Percentiles rank a stretch among this genome's conserved stretches.
phyloP scores from a whole-genome alignment of 441 rosid species.

The Kokia cookei region DNA sequence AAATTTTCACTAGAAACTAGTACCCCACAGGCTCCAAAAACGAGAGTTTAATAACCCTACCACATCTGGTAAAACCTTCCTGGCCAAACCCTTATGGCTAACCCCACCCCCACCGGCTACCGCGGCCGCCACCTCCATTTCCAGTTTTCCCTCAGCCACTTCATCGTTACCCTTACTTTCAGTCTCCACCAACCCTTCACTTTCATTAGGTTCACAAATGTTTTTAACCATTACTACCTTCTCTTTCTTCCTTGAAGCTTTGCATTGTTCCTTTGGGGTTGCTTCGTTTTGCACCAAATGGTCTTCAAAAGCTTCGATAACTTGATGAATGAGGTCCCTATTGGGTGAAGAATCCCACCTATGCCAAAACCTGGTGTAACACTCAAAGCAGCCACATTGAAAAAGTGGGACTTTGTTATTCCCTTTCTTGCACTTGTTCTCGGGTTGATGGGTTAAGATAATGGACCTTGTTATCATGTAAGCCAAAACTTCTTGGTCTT shows the following conservation, averaged over 20 bases:
- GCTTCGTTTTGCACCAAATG: constrained; percentile 5
- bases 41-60: constrained; percentile 14
- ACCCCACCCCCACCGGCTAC: not conserved
- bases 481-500: constrained; percentile 16
- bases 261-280: not conserved
- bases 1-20: not conserved
- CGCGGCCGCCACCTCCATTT: not conserved
- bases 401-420: not conserved
- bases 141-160: not conserved
- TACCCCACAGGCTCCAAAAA: constrained; percentile 12
- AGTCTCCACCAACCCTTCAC: not conserved
- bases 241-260: not conserved
- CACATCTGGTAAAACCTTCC: constrained; percentile 13
- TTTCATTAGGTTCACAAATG: not conserved
- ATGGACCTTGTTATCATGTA: constrained; percentile 14
- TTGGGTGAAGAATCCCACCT: constrained; percentile 20
- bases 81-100: constrained; percentile 15
- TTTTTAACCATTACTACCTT: not conserved
- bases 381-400: constrained; percentile 14
- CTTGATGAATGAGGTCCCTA: constrained; percentile 16
- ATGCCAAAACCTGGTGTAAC: constrained; percentile 16
- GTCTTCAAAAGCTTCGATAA: constrained; percentile 15
- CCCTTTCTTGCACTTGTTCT: constrained; percentile 8
- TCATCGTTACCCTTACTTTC: not conserved
- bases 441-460: not conserved